Conservation (phyloP, 2,329 filamentous ascomycete species). For the Dichotomopilus funicola region DNA sequence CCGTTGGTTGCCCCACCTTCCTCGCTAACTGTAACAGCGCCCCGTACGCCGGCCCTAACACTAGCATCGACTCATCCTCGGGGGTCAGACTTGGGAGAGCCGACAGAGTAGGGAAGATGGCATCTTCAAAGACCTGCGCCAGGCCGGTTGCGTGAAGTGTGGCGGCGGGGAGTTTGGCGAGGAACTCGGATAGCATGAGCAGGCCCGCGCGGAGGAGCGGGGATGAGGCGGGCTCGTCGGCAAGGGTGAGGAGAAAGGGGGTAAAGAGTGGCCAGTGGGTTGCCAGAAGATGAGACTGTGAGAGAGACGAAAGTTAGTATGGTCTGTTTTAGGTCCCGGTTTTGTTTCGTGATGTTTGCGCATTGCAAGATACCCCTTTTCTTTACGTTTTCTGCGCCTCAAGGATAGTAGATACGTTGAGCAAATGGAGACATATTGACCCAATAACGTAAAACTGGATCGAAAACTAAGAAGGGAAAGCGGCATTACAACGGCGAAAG, state of each 20-base stretch:
- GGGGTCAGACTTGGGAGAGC: conserved; percentile 73
- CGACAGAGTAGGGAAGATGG: conserved; percentile 64
- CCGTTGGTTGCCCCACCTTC: conserved; percentile 22
- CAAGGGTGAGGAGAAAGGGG: conserved; percentile 62
- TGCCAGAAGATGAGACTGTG: conserved; percentile 39
- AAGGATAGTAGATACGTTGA: no score
- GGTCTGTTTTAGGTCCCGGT: neutral
- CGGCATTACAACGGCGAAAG: no score
- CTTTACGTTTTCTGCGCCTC: no score
- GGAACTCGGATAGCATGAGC: conserved; percentile 45
- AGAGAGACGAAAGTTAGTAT: conserved; percentile 5
- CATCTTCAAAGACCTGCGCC: conserved; percentile 60
- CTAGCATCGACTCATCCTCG: conserved; percentile 57
- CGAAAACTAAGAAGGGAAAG: no score
- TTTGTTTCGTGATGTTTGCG: neutral
- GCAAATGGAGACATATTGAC: no score
- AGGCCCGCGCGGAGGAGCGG: conserved; percentile 51
- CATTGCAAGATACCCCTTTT: no score
- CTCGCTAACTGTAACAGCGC: conserved; percentile 41
- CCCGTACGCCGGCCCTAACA: conserved; percentile 61
- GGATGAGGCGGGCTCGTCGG: conserved; percentile 53
- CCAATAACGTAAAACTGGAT: no score
- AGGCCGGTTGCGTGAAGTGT: conserved; percentile 59
- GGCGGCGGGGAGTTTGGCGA: conserved; percentile 45
- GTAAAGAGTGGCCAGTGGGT: conserved; percentile 61